Conservation (phyloP, 2,329 filamentous ascomycete species). For the Verticillium tricorpus region DNA sequence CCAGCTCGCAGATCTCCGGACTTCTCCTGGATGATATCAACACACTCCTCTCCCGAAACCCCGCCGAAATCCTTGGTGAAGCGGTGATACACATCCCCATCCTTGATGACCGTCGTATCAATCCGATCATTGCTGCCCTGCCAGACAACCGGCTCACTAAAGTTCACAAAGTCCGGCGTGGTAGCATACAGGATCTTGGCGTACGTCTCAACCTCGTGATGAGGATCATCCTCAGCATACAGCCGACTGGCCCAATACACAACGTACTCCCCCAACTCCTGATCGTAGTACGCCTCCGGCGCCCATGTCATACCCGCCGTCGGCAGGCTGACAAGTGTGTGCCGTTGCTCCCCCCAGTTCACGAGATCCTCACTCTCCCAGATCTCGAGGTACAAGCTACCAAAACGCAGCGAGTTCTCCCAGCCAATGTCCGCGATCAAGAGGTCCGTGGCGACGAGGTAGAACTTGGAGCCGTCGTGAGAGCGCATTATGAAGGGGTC, state of each 20-base stretch:
- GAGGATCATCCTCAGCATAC: conserved; percentile 32
- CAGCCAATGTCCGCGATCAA: conserved; percentile 50
- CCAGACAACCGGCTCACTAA: conserved; percentile 43
- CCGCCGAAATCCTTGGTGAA: conserved; percentile 53
- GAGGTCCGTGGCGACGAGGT: conserved; percentile 46
- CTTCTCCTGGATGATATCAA: conserved; percentile 49
- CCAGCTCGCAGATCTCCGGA: conserved; percentile 34
- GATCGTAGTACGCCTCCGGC: conserved; percentile 46
- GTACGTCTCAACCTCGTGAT: conserved; percentile 21
- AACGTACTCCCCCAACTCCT: conserved; percentile 32
- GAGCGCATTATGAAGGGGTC: conserved; percentile 51
- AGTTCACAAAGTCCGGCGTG: conserved; percentile 45
- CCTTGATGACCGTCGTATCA: conserved; percentile 45
- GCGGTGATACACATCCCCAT: conserved; percentile 38
- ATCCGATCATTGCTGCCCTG: conserved; percentile 46
- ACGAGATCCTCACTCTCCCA: conserved; percentile 48
- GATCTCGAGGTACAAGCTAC: conserved; percentile 46
- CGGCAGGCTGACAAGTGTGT: conserved; percentile 41
- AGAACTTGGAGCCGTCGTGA: conserved; percentile 45
- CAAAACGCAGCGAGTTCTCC: conserved; percentile 38
- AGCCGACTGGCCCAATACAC: conserved; percentile 42
- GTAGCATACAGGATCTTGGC: conserved; percentile 45
- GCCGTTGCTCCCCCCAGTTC: conserved; percentile 45
- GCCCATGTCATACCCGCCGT: conserved; percentile 51
- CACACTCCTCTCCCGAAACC: conserved; percentile 45